phyloP scores from a whole-genome alignment of 202 grass and related monocot species.

The Zoysia matrella region DNA sequence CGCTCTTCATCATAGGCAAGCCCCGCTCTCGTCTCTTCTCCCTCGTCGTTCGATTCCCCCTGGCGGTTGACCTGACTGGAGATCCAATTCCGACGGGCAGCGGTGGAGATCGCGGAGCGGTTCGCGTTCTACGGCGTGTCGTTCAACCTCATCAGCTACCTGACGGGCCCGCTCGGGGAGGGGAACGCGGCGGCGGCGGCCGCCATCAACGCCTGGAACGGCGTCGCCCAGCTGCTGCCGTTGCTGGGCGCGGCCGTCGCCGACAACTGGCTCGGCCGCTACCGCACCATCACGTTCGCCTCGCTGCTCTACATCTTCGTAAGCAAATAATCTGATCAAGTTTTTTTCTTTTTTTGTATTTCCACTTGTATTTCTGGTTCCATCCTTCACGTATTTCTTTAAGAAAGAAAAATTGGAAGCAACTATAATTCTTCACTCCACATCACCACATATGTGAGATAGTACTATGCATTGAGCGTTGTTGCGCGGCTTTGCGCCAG shows the following conservation, averaged over 20 bases:
- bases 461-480: neutral
- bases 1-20: conserved; percentile 84
- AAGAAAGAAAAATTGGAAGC: neutral
- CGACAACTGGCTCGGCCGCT: conserved; percentile 80
- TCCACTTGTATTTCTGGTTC: neutral
- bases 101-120: conserved; percentile 83
- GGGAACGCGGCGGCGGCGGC: conserved; percentile 64
- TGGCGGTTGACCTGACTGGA: neutral
- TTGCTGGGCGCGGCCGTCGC: conserved; percentile 76
- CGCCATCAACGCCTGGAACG: conserved; percentile 73
- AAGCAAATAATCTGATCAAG: neutral
- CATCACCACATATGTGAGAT: neutral
- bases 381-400: neutral
- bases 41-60: neutral
- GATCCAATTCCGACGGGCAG: conserved; percentile 31
- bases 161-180: conserved; percentile 74
- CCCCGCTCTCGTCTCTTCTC: neutral
- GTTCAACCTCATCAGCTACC: conserved; percentile 79
- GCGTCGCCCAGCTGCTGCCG: conserved; percentile 72
- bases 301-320: conserved; percentile 78
- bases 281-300: conserved; percentile 66
- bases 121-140: conserved; percentile 72
- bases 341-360: neutral
- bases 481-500: neutral
- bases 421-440: neutral